Evolutionary conservation across 176 grass and related monocot species (phyloP).

Genomic region (Eragrostis curvula): DNA sequence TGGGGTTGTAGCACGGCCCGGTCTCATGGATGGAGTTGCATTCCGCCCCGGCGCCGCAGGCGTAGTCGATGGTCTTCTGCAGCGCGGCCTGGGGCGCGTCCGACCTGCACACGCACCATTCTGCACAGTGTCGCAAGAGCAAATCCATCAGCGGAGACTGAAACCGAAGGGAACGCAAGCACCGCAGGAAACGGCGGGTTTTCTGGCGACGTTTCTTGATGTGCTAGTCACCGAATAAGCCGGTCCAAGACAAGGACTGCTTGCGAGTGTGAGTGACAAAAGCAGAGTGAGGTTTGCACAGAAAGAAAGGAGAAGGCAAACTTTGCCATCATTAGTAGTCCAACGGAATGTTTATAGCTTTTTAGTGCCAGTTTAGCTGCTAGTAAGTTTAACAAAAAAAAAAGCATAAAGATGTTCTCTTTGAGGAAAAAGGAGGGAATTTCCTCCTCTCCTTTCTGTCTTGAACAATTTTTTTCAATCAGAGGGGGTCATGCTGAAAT

Average conservation of each 20-base stretch:
- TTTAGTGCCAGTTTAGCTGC: neutral
- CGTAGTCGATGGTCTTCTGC: constrained; percentile 97
- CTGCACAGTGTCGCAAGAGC: constrained; percentile 26
- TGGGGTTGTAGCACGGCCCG: constrained; percentile 80
- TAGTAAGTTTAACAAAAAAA: neutral
- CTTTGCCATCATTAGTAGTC: neutral
- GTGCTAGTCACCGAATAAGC: neutral
- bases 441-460: neutral
- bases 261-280: constrained; percentile 20
- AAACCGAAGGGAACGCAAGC: neutral
- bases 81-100: constrained; percentile 54
- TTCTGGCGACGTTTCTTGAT: constrained; percentile 23
- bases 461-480: neutral
- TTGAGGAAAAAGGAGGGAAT: neutral
- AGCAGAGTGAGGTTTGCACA: neutral
- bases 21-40: constrained; percentile 59
- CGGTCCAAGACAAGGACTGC: neutral
- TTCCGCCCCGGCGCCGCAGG: constrained; percentile 87
- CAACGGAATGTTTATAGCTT: constrained; percentile 2
- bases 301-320: neutral
- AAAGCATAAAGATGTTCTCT: neutral
- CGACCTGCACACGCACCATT: constrained; percentile 90
- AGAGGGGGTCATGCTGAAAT: neutral
- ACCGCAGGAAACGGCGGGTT: neutral
- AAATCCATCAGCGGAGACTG: neutral